Base-by-base conservation (phyloP, 2,329 filamentous ascomycete genomes). In the Rhexocercosporidium sp. region DNA sequence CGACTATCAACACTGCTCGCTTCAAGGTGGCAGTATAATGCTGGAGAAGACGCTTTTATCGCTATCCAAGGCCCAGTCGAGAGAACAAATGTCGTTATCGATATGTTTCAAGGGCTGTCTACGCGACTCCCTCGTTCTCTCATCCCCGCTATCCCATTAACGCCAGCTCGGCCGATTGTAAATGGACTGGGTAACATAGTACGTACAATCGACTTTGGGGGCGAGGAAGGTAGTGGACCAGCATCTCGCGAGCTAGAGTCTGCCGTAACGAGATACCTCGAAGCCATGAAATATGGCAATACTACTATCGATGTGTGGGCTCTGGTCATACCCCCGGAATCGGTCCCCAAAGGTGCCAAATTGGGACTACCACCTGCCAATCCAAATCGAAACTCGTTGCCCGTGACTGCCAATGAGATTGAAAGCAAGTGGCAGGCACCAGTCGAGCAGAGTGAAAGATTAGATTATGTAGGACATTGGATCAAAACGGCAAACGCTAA, bases 181-280 rank as follows among this genome's bases (percentile, higher is more conserved):
- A 85, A 86, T 44, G 88, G 88, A 41, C 87, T 94, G 74, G 93
- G 93, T 3, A 96, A 96, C 78, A 95, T 96, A 64, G 82, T 96
- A 25, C 87, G 90, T 37, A 85, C 86, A 49, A 76, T 94, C 11
- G 81, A 86, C 18, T 79, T 85, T 20, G 61, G 54, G 7, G 72
- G 72, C 14, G 72, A 76, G 27, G 82, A 81, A 4, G 76, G 79
- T 37, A 73, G 78, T 1, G 80, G 84, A 0, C 88, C 90, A 14
- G 92, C 92, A 3, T 94, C 91, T 0, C 83, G 85, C 31, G 92
- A 95, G 76, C 82, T 95, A 1, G 92, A 96, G 76, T 77, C 76
- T 20, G 82, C 85, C 4, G 88, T 95, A 2, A 85, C 87, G 5
- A 78, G 79, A 7, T 85, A 90, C 34, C 86, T 90, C 67, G 80